Conservation (phyloP, 352 stramenopile species). For the Aphanomyces euteiches region DNA sequence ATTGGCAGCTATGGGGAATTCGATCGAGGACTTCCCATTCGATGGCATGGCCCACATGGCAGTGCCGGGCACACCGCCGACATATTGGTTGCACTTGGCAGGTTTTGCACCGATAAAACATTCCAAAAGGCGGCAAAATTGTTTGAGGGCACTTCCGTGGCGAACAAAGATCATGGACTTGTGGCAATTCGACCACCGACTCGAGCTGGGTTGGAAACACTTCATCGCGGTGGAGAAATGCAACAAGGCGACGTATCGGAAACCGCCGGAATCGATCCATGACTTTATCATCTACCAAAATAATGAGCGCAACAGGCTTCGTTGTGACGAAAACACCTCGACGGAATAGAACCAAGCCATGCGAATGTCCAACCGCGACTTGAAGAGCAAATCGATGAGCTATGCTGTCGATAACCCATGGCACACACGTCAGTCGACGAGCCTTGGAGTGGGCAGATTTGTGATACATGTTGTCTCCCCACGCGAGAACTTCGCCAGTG, state of each 20-base stretch:
- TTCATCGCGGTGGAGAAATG: slow-evolving; percentile 26
- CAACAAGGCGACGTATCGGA: slow-evolving; percentile 36
- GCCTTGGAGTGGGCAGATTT: slow-evolving; percentile 46
- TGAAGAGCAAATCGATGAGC: slow-evolving; percentile 46
- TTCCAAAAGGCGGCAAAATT: slow-evolving; percentile 33
- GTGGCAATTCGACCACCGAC: no score
- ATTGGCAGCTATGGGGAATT: no score
- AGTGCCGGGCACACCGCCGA: slow-evolving; percentile 48
- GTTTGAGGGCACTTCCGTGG: neutral
- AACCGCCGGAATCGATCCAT: slow-evolving; percentile 71
- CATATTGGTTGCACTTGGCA: slow-evolving; percentile 48
- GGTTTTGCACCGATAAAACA: slow-evolving; percentile 48
- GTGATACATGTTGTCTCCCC: slow-evolving; percentile 52
- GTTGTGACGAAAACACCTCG: slow-evolving; percentile 30
- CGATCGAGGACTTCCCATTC: slow-evolving; percentile 20
- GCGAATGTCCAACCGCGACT: slow-evolving; percentile 51
- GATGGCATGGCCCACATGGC: slow-evolving; percentile 43
- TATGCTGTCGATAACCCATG: slow-evolving; percentile 47
- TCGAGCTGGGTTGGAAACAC: no score
- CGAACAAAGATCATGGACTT: neutral
- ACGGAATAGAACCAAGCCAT: slow-evolving; percentile 57
- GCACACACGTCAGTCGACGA: slow-evolving; percentile 50
- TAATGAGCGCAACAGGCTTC: slow-evolving; percentile 11
- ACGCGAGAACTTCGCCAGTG: slow-evolving; percentile 60
- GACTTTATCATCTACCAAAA: neutral